Percentiles rank a stretch among this genome's conserved stretches.
Conservation (phyloP, 768 basidiomycete species). For the Auricularia sp. region DNA sequence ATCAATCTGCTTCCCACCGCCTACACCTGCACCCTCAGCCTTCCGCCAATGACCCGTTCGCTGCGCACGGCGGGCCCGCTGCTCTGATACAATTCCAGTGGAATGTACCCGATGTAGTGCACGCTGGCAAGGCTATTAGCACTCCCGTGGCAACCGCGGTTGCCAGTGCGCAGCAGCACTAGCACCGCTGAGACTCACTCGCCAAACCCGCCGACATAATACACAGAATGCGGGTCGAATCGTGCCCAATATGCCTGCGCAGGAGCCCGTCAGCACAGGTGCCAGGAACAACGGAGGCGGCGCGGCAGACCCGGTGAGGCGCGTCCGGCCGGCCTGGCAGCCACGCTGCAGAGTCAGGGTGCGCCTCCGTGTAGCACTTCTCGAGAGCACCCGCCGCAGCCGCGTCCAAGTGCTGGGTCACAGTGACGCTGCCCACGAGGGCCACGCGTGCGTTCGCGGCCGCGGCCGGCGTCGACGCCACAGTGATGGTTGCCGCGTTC, state of each 20-base stretch:
- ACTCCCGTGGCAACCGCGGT: no score
- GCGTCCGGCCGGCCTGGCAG: constrained; percentile 34
- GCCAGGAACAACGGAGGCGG: not conserved
- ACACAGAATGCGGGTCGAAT: constrained; percentile 41
- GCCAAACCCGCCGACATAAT: constrained; percentile 47
- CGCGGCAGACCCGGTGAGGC: not conserved
- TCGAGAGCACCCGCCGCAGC: constrained; percentile 21
- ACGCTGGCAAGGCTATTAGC: constrained; percentile 15
- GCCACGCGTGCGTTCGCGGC: constrained; percentile 39
- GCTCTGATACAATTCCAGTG: constrained; percentile 32
- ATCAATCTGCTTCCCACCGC: not conserved
- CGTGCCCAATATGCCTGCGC: constrained; percentile 42
- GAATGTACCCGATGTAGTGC: constrained; percentile 44
- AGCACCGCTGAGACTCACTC: constrained; percentile 23
- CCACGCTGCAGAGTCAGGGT: constrained; percentile 45
- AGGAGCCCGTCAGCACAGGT: not conserved
- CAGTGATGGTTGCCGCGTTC: constrained; percentile 36
- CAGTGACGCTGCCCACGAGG: constrained; percentile 37
- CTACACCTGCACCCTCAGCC: not conserved
- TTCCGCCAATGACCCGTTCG: not conserved
- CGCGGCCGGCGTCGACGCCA: constrained; percentile 29
- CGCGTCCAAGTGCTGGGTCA: constrained; percentile 25
- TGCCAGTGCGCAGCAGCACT: not conserved
- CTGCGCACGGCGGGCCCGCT: not conserved
- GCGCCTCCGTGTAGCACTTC: constrained; percentile 15